Evolutionary conservation across 345 rosid species (phyloP), one percentile per base, ranked within the genome.

Genomic region (Alliaria petiolata): DNA sequence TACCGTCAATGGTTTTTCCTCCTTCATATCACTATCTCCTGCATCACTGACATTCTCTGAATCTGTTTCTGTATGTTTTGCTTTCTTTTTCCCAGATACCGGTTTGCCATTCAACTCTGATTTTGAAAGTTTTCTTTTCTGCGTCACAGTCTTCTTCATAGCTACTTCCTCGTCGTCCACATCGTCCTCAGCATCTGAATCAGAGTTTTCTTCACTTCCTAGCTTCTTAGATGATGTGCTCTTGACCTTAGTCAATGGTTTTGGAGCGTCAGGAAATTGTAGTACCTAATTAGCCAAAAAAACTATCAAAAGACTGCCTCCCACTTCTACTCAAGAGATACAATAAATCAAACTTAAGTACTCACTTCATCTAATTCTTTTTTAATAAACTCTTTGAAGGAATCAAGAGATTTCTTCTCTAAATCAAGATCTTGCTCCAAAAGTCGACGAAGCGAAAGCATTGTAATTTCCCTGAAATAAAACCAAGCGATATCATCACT

Each of bases 361-460:
- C 78, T 74, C 55, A 88, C 97, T 78, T 81, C 80, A 65, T 91
- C 95, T 74, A 95, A 76, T 39, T 84, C 83, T 49, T 75, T 71
- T 74, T 80, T 79, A 40, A 91, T 85, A 63, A 87, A 83, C 76
- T 82, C 81, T 84, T 91, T 95, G 72, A 65, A 80, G 15, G 85
- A 80, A 78, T 89, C 97, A 73, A 95, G 93, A 36, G 82, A 34
- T 82, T 42, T 8, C 57, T 85, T 84, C 42, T 84, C 86, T 39
- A 91, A 82, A 55, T 81, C 68, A 74, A 95, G 91, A 83, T 95
- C 99, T 77, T 83, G 81, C 84, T 95, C 99, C 78, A 91, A 75
- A 57, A 86, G 84, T 30, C 97, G 82, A 68, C 96, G 95, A 65
- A 87, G 87, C 64, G 85, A 85, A 51, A 83, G 89, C 96, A 95